phyloP scores from a whole-genome alignment of 371 early-diverging fungal species.

The Scutellospora calospora region DNA sequence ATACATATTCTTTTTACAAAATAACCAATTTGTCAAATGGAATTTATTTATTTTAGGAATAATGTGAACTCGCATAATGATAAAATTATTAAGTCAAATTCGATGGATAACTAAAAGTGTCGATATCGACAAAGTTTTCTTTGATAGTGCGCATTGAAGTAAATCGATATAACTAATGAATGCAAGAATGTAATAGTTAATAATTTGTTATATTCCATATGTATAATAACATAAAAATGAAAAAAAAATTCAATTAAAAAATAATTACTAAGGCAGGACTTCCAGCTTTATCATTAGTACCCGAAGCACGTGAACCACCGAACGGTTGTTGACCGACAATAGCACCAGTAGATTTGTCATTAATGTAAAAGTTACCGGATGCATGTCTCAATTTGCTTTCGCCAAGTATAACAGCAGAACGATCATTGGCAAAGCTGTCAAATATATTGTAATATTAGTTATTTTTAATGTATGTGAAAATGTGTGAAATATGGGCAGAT shows the following conservation, averaged over 20 bases:
- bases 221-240: not conserved
- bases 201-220: not conserved
- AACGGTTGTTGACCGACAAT: conserved; percentile 99
- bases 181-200: conserved; percentile 31
- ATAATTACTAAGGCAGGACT: conserved; percentile 59
- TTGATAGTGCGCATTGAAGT: conserved; percentile 96
- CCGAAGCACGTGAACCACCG: conserved; percentile 94
- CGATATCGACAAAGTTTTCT: conserved; percentile 91
- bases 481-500: conserved; percentile 25
- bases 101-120: conserved; percentile 85
- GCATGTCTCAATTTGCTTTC: conserved; percentile 84
- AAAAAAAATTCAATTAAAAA: no score
- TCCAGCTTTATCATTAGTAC: conserved; percentile 99
- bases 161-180: conserved; percentile 78
- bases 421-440: conserved; percentile 84
- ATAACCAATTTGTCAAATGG: no score
- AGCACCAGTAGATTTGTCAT: conserved; percentile 98
- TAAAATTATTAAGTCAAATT: conserved; percentile 66
- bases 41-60: no score
- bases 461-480: not conserved
- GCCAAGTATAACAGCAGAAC: conserved; percentile 78
- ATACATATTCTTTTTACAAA: no score
- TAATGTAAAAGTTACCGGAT: conserved; percentile 98
- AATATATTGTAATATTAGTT: not conserved
- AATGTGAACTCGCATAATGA: no score